Evolutionary conservation across 2,329 filamentous ascomycete species (phyloP).

Genomic region (Pseudonectria foliicola): DNA sequence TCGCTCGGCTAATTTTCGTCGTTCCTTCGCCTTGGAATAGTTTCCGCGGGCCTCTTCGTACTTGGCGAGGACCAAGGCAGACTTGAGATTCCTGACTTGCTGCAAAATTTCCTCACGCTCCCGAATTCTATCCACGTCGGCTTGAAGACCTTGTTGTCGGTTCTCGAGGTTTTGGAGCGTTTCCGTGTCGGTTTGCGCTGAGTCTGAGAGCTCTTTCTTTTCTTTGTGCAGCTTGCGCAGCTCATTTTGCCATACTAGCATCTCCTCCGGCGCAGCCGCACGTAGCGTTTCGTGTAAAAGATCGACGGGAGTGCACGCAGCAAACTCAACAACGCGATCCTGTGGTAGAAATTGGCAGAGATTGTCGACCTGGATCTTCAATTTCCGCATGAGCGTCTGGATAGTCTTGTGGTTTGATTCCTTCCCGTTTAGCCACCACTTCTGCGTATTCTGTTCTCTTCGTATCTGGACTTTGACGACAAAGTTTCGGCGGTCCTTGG

Average conservation of each 20-base stretch:
- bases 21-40: constrained; percentile 45
- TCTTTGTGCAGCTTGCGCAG: constrained; percentile 64
- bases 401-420: constrained; percentile 57
- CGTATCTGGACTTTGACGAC: constrained; percentile 71
- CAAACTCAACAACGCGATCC: constrained; percentile 92
- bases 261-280: constrained; percentile 75
- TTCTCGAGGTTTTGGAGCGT: constrained; percentile 60
- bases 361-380: constrained; percentile 95
- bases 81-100: constrained; percentile 57
- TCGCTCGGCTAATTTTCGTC: constrained; percentile 44
- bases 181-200: constrained; percentile 53
- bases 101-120: constrained; percentile 65
- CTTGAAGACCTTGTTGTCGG: constrained; percentile 67
- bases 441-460: constrained; percentile 71
- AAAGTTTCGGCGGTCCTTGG: constrained; percentile 56
- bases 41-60: constrained; percentile 50
- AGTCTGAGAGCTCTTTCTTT: constrained; percentile 55
- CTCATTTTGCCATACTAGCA: constrained; percentile 69
- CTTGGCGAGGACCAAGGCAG: constrained; percentile 56
- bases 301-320: constrained; percentile 72
- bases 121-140: constrained; percentile 74
- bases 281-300: constrained; percentile 80
- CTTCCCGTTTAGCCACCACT: constrained; percentile 70
- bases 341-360: constrained; percentile 95
- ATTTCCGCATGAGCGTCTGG: constrained; percentile 56